Evolutionary conservation across 768 basidiomycete species (phyloP).

Genomic region (Tylopilus felleus): DNA sequence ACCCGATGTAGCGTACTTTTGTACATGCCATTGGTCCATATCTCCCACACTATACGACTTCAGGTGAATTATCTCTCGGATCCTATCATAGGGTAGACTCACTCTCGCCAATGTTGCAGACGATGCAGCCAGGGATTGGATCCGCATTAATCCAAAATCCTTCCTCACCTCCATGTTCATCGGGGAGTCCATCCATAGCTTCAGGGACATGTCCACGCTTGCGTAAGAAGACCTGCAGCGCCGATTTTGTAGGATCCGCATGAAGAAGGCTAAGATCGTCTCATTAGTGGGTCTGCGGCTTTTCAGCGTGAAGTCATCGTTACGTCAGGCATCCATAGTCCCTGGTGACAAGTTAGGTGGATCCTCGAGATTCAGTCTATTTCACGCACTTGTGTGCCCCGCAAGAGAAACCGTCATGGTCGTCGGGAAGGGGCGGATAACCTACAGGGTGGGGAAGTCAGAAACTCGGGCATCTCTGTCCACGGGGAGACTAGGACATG

Average conservation of each 20-base stretch:
- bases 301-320: constrained; percentile 17
- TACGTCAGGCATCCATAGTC: constrained; percentile 93
- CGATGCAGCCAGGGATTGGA: constrained; percentile 77
- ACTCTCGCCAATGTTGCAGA: constrained; percentile 94
- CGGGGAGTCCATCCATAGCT: constrained; percentile 37
- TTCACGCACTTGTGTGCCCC: constrained; percentile 76
- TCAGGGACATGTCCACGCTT: constrained; percentile 35
- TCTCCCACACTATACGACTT: constrained; percentile 75
- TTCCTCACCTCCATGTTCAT: constrained; percentile 52
- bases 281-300: constrained; percentile 5
- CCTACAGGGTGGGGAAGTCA: constrained; percentile 40
- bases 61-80: not conserved
- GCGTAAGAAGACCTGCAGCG: constrained; percentile 76
- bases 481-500: not conserved
- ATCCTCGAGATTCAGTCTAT: not conserved
- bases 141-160: constrained; percentile 83
- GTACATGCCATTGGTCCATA: constrained; percentile 87
- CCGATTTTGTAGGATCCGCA: constrained; percentile 74
- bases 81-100: constrained; percentile 24
- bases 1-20: constrained; percentile 88
- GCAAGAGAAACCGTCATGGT: constrained; percentile 82
- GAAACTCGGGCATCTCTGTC: not conserved
- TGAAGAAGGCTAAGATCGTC: constrained; percentile 67
- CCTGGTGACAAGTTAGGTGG: constrained; percentile 35
- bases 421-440: constrained; percentile 81